A percentile compares a stretch with the other conserved stretches of the same genome.
phyloP scores from a whole-genome alignment of 106 monocot species.

The Dioscorea alata region DNA sequence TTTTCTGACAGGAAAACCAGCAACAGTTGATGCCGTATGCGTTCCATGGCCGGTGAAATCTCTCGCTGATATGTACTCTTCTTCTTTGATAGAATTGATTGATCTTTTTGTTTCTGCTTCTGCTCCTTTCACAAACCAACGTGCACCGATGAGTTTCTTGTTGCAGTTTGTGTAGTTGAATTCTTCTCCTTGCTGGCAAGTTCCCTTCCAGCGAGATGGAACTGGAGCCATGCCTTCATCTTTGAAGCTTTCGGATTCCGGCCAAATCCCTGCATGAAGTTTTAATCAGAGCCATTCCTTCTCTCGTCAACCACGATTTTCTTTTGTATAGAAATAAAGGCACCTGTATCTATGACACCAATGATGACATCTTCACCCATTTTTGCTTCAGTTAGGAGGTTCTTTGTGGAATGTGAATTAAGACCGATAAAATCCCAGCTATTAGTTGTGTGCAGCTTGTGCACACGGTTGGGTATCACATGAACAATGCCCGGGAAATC shows the following conservation, averaged over 20 bases:
- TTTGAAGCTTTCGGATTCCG: conserved; percentile 2
- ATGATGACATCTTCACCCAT: no score
- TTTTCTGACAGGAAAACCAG: conserved; percentile 33
- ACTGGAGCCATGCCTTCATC: conserved; percentile 6
- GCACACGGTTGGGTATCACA: no score
- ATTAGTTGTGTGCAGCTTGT: no score
- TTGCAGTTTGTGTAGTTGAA: conserved; percentile 42
- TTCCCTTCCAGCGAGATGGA: conserved; percentile 45
- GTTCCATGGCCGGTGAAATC: conserved; percentile 65
- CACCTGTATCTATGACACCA: no score
- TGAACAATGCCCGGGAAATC: no score
- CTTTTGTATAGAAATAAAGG: no score
- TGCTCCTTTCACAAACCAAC: conserved; percentile 66
- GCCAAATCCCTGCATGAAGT: conserved; percentile 4
- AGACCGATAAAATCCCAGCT: no score
- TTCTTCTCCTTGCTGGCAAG: conserved; percentile 46
- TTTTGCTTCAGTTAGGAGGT: no score
- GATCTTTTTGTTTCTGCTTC: conserved; percentile 53
- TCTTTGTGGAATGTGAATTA: no score
- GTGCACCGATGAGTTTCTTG: conserved; percentile 73
- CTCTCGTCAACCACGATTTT: no score
- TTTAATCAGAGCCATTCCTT: no score
- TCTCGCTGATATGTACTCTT: conserved; percentile 52
- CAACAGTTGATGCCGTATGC: conserved; percentile 64
- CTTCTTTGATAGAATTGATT: conserved; percentile 31